phyloP scores from a whole-genome alignment of 345 rosid species.

The Carallia pectinifolia region DNA sequence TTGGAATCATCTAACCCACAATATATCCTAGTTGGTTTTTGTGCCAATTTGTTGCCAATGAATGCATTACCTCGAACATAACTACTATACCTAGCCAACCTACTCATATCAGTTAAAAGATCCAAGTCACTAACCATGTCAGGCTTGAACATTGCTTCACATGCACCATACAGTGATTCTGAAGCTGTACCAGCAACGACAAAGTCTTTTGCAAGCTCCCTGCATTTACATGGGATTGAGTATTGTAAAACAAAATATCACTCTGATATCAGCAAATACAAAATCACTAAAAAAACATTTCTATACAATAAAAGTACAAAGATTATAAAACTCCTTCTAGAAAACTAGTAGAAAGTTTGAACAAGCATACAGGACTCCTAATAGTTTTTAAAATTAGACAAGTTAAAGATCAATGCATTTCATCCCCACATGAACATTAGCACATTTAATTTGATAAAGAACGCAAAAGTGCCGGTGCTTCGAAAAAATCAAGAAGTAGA shows the following conservation, averaged over 20 bases:
- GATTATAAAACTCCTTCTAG: neutral
- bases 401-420: neutral
- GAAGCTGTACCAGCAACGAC: constrained; percentile 95
- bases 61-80: neutral
- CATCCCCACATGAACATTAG: neutral
- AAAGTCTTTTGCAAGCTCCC: constrained; percentile 96
- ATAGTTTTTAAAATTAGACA: neutral
- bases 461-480: neutral
- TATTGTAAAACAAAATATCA: neutral
- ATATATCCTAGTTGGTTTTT: neutral
- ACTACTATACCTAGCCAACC: neutral
- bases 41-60: neutral
- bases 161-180: constrained; percentile 95
- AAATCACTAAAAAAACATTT: no score
- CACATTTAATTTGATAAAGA: neutral
- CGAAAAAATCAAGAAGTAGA: neutral
- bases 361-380: neutral
- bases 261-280: no score
- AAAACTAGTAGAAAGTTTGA: neutral
- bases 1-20: neutral
- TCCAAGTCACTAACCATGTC: constrained; percentile 64
- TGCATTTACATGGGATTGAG: constrained; percentile 23
- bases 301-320: no score
- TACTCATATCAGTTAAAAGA: neutral
- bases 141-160: constrained; percentile 92